Evolutionary conservation across 148 eudicot genomes (phyloP), one percentile per base, ranked within the genome.

Genomic region (Fagopyrum tataricum): DNA sequence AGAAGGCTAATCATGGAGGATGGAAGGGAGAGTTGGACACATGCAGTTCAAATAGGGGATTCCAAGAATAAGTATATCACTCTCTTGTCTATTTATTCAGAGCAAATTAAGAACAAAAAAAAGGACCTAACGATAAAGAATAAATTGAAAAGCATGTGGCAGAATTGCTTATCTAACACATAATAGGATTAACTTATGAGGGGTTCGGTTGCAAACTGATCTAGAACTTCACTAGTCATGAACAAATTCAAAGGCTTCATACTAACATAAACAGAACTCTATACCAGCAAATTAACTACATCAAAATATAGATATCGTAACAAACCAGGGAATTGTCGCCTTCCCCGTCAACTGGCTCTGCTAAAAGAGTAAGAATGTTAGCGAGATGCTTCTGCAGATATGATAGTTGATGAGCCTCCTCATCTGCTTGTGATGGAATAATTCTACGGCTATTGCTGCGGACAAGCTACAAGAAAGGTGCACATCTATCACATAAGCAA

Each of bases 381-480:
- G 92, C 88, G 80, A 95, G 69, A 78, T 95, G 97, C 81, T 95
- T 95, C 76, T 92, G 99, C 72, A 95, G 76, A 79, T 95, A 95
- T 41, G 97, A 92, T 79, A 95, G 79, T 74, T 92, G 99, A 79
- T 95, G 99, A 73, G 96, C 91, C 89, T 95, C 99, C 80, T 95
- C 99, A 79, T 95, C 99, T 43, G 94, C 87, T 84, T 90, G 99
- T 47, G 99, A 95, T 62, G 99, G 99, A 88, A 95, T 88, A 84
- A 85, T 88, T 76, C 84, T 86, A 68, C 99, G 97, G 76, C 92
- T 90, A 73, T 95, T 95, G 85, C 97, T 92, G 69, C 99, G 96
- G 37, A 83, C 99, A 79, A 92, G 93, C 99, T 95, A 90, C 81
- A 85, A 72, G 42, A 71, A 67, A 43, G 43, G n/a, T 39, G 69